Evolutionary conservation across 345 rosid species (phyloP).

Genomic region (Camelina sativa): DNA sequence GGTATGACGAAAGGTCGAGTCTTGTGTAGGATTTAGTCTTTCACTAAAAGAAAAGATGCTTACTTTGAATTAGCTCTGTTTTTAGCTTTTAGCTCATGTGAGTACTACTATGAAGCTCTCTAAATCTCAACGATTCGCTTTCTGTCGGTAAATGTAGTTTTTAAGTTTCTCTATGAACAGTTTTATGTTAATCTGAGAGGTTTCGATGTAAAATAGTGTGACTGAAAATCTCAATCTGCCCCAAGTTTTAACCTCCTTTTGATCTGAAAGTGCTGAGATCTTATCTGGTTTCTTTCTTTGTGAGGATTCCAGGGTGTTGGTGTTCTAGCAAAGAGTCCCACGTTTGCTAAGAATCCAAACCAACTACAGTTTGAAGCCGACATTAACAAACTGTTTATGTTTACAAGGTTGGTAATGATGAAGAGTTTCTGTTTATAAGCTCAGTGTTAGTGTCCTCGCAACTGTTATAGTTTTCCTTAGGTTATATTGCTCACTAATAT

Average conservation of each 20-base stretch:
- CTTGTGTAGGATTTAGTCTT: constrained; percentile 19
- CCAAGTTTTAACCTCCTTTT: neutral
- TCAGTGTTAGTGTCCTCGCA: neutral
- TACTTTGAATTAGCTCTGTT: constrained; percentile 6
- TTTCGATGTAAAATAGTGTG: constrained; percentile 20
- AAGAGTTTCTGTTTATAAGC: neutral
- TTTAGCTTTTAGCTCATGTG: constrained; percentile 3
- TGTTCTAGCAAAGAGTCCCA: constrained; percentile 65
- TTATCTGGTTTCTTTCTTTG: constrained; percentile 25
- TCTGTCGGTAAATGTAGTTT: neutral
- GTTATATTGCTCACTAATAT: neutral
- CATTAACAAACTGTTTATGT: constrained; percentile 73
- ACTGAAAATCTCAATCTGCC: neutral
- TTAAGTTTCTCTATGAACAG: neutral
- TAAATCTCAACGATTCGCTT: constrained; percentile 19
- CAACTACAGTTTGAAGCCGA: constrained; percentile 83
- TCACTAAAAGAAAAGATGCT: neutral
- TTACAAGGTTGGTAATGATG: constrained; percentile 57
- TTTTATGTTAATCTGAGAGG: neutral
- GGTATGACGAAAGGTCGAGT: constrained; percentile 22
- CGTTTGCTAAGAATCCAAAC: constrained; percentile 72
- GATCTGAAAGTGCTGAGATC: constrained; percentile 13
- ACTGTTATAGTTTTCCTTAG: too few relatives aligned
- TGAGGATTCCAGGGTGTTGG: constrained; percentile 65
- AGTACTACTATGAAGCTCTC: neutral